These are phyloP conservation scores for Rosa chinensis DNA, from an alignment of 306 rosid genomes.

Conservation along the genomic window DNA sequence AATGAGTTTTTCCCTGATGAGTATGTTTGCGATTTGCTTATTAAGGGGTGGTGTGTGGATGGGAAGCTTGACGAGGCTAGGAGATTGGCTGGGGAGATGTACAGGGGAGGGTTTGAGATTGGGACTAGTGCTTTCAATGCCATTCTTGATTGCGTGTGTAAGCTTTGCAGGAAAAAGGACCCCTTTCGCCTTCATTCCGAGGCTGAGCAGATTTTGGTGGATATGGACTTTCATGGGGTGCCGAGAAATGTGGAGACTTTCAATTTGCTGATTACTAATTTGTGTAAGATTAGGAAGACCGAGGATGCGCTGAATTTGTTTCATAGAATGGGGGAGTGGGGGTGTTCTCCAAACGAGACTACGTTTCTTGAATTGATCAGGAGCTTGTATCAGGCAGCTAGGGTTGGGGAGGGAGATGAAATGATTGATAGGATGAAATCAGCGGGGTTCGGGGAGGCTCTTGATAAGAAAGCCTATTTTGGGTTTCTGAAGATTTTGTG, in stretches of 20 bases:
- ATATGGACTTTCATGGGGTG: slow-evolving; percentile 66
- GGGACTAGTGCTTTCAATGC: slow-evolving; percentile 66
- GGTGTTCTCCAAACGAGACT: slow-evolving; percentile 36
- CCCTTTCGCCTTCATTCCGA: slow-evolving; percentile 64
- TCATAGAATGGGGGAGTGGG: slow-evolving; percentile 67
- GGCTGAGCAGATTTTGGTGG: slow-evolving; percentile 57
- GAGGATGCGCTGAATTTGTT: slow-evolving; percentile 58
- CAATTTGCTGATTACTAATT: slow-evolving; percentile 64
- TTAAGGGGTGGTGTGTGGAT: slow-evolving; percentile 67
- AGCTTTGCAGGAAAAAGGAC: slow-evolving; percentile 68
- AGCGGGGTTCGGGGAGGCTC: slow-evolving; percentile 51
- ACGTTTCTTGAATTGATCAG: slow-evolving; percentile 56
- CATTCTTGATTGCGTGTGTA: slow-evolving; percentile 70
- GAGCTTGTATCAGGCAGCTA: slow-evolving; percentile 88
- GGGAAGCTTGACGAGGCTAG: slow-evolving; percentile 70
- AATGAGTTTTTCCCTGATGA: slow-evolving; percentile 70
- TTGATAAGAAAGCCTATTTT: slow-evolving; percentile 64
- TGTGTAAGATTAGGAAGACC: slow-evolving; percentile 84
- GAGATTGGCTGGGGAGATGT: slow-evolving; percentile 79
- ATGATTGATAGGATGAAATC: slow-evolving; percentile 89
- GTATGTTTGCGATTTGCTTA: slow-evolving; percentile 54
- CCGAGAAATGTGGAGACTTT: slow-evolving; percentile 87
- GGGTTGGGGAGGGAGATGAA: slow-evolving; percentile 84
- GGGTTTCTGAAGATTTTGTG: slow-evolving; percentile 71
- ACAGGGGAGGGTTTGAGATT: slow-evolving; percentile 77